Evolutionary conservation across 1,284 basidiomycete genomes (phyloP), one percentile per base, ranked within the genome.

Genomic region (Ceratobasidium sp.): DNA sequence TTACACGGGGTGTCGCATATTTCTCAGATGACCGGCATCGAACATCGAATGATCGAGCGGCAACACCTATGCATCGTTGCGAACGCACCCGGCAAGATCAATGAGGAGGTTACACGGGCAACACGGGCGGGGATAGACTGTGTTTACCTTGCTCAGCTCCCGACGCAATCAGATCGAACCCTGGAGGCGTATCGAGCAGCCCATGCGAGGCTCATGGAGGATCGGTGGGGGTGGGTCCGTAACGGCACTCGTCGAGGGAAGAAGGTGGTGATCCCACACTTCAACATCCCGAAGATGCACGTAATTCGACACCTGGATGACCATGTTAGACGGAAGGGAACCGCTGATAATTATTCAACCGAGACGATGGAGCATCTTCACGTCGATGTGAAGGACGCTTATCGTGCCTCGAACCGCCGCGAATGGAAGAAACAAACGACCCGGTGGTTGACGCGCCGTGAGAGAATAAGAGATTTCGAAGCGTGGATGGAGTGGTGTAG

Each of bases 281-380:
- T 69, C 26, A 69, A 69, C 67, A 69, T 69, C 44, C 67, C 67
- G 6, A 69, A 69, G 46, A 1, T 69, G 5, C 67, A 69, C 18
- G 23, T 15, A 3, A 26, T 53, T 1, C 67, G 49, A 53, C 67
- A 69, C 67, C 46, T 69, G 3, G 12, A 13, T 4, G 67, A 49
- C 6, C 67, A 69, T 6, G 46, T 69, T 39, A 42, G 18, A 10
- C 18, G 20, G 7, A 69, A 69, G 26, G 67, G 67, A 49, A 10
- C 4, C 13, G 10, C 69, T 18, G 60, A 71, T 39, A 78, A 78
- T 55, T 79, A 71, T 46, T 75, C 71, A 20, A 79, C 79, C 1
- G 79, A 79, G 51, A 67, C 68, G 20, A 79, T 67, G 51, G 79
- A 79, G 40, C 79, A 51, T 13, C 56, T 78, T 18, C 79, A 79